Evolutionary conservation across 495 filamentous ascomycete genomes (phyloP).

Genomic region (Cryomyces antarcticus): DNA sequence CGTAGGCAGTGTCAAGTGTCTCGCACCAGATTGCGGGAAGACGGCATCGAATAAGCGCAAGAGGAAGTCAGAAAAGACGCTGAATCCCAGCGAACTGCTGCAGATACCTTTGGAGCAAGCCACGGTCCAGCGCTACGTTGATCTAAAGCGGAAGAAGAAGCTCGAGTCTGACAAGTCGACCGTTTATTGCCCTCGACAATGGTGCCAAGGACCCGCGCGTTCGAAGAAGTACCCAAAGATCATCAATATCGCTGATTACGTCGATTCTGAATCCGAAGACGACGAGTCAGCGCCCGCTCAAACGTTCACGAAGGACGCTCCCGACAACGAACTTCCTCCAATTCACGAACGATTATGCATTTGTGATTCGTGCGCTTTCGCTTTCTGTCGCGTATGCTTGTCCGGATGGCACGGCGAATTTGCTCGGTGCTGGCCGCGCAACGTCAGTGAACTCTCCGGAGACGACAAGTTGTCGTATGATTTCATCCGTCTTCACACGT

Average conservation of each 20-base stretch:
- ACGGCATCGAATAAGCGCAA: slow-evolving; percentile 13
- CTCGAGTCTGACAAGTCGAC: slow-evolving; percentile 81
- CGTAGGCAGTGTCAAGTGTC: slow-evolving; percentile 54
- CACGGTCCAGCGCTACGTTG: slow-evolving; percentile 65
- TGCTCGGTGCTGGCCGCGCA: slow-evolving; percentile 34
- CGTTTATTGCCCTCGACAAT: slow-evolving; percentile 80
- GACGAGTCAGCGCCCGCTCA: slow-evolving; percentile 19
- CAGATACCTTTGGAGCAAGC: slow-evolving; percentile 63
- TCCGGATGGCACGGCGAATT: slow-evolving; percentile 83
- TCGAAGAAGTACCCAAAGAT: slow-evolving; percentile 63
- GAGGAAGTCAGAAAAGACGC: slow-evolving; percentile 34
- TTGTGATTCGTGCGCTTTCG: slow-evolving; percentile 78
- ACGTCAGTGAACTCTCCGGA: slow-evolving; percentile 43
- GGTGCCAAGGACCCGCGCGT: slow-evolving; percentile 83
- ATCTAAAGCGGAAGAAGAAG: slow-evolving; percentile 75
- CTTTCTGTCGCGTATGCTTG: slow-evolving; percentile 62
- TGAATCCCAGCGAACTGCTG: slow-evolving; percentile 72
- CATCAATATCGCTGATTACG: slow-evolving; percentile 24
- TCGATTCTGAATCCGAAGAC: slow-evolving; percentile 26
- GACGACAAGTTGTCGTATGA: slow-evolving; percentile 74
- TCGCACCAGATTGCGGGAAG: slow-evolving; percentile 55
- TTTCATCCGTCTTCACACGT: slow-evolving; percentile 61
- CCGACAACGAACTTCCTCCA: slow-evolving; percentile 21
- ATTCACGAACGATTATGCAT: slow-evolving; percentile 48
- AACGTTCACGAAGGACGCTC: slow-evolving; percentile 3